These are phyloP conservation scores for Populus simonii DNA, from an alignment of 345 rosid species.

Conservation along the genomic window DNA sequence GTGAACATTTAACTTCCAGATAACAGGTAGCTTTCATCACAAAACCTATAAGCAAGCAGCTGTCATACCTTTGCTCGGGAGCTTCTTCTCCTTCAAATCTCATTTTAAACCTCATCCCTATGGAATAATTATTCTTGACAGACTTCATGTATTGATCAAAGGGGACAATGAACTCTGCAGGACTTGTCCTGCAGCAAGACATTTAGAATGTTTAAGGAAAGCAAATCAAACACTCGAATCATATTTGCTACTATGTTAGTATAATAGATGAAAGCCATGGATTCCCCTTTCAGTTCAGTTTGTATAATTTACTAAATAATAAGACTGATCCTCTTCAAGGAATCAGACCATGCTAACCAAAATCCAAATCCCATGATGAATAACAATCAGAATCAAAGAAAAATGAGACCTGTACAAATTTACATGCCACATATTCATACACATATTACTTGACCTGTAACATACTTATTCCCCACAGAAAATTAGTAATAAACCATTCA, in stretches of 20 bases:
- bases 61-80: slow-evolving; percentile 51
- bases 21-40: neutral
- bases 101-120: slow-evolving; percentile 67
- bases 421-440: neutral
- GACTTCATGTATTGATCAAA: slow-evolving; percentile 45
- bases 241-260: neutral
- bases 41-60: neutral
- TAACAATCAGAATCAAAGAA: neutral
- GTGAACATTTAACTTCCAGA: neutral
- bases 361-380: neutral
- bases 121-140: slow-evolving; percentile 33
- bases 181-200: slow-evolving; percentile 41
- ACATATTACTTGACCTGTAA: neutral
- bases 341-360: neutral
- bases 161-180: slow-evolving; percentile 49
- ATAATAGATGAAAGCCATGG: neutral
- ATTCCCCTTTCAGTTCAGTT: neutral
- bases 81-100: slow-evolving; percentile 58
- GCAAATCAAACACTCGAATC: neutral
- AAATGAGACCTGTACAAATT: neutral
- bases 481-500: neutral
- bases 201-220: neutral
- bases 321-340: neutral
- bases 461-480: neutral
- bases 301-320: neutral